phyloP scores from a whole-genome alignment of 768 basidiomycete species.

The Ramaria sp. region DNA sequence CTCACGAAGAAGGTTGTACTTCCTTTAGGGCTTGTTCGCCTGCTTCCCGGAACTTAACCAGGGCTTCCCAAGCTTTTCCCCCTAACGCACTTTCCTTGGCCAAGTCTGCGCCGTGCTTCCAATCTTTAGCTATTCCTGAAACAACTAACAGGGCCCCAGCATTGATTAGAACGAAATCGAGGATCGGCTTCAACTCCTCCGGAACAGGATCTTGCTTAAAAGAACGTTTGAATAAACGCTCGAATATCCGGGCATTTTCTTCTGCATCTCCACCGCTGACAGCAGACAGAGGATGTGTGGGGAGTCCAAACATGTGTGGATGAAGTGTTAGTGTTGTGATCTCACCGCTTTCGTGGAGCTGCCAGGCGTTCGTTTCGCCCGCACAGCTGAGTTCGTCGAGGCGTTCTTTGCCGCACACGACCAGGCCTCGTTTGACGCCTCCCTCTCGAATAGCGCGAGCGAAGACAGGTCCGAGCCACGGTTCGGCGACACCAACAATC shows the following conservation, averaged over 20 bases:
- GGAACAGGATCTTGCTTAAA: constrained; percentile 33
- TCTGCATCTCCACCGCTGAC: constrained; percentile 67
- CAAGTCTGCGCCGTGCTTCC: constrained; percentile 56
- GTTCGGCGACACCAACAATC: constrained; percentile 84
- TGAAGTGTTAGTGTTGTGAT: constrained; percentile 54
- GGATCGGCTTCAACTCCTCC: constrained; percentile 45
- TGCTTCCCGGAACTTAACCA: constrained; percentile 25
- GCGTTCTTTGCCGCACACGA: constrained; percentile 87
- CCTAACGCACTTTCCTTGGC: constrained; percentile 38
- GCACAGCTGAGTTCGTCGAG: constrained; percentile 95
- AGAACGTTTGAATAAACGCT: constrained; percentile 48
- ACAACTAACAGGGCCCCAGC: constrained; percentile 82
- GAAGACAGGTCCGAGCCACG: constrained; percentile 71
- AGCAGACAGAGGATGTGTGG: constrained; percentile 51
- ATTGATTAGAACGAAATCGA: constrained; percentile 87
- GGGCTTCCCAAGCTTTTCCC: constrained; percentile 28
- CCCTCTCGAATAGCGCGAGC: constrained; percentile 61
- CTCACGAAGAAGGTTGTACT: constrained; percentile 18
- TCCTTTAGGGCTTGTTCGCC: neutral
- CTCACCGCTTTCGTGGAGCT: constrained; percentile 47
- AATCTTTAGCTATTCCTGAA: constrained; percentile 62
- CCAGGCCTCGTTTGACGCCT: constrained; percentile 74
- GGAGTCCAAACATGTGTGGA: constrained; percentile 67
- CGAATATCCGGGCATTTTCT: constrained; percentile 75
- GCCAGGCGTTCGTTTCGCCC: constrained; percentile 80